Evolutionary conservation across 2,329 filamentous ascomycete genomes (phyloP).

Genomic region (Neofusicoccum ribis): DNA sequence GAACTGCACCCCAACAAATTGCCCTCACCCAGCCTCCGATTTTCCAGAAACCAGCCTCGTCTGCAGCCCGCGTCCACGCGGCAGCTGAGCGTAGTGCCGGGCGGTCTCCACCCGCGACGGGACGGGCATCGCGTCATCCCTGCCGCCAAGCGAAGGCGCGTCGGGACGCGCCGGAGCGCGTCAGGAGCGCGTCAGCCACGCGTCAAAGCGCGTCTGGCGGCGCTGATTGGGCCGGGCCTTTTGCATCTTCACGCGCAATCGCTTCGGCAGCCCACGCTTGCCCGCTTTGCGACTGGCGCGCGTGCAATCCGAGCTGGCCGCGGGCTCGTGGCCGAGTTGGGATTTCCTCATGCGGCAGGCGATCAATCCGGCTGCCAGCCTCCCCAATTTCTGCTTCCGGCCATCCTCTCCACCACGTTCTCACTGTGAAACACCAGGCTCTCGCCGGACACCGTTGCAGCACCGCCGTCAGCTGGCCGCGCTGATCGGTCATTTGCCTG

Average conservation of each 20-base stretch:
- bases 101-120: background rate
- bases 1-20: constrained; percentile 1
- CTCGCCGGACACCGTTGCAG: background rate
- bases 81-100: background rate
- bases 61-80: background rate
- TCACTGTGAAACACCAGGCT: background rate
- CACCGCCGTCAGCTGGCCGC: background rate
- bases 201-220: background rate
- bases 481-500: no score
- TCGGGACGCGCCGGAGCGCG: background rate
- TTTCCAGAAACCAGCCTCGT: constrained; percentile 7
- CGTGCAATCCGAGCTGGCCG: no score
- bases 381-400: background rate
- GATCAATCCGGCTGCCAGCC: background rate
- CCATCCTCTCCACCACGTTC: background rate
- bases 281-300: background rate
- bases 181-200: background rate
- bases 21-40: constrained; percentile 5
- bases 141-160: background rate
- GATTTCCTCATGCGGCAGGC: background rate
- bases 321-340: background rate
- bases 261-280: background rate
- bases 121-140: background rate
- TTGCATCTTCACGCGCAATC: background rate
- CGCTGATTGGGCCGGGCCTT: background rate